These are phyloP conservation scores for Eutypa lata DNA, from an alignment of 2,329 filamentous ascomycete genomes.

Conservation along the genomic window DNA sequence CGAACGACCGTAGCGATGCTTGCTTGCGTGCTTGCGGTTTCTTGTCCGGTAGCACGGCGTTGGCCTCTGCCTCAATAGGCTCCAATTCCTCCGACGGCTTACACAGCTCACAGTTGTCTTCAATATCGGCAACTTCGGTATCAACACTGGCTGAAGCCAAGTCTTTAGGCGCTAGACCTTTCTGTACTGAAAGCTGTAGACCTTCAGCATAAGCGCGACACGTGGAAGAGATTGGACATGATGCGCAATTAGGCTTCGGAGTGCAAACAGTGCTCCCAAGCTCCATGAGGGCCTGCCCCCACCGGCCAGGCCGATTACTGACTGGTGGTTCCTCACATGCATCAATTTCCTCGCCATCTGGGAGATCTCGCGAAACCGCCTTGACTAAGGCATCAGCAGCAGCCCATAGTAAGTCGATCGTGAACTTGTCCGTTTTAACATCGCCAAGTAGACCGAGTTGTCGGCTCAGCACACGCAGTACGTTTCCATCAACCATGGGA, in stretches of 20 bases:
- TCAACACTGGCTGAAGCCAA: background rate
- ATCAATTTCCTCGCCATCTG: slow-evolving; percentile 10
- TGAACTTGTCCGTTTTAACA: slow-evolving; percentile 51
- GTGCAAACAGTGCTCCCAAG: slow-evolving; percentile 61
- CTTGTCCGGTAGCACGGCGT: slow-evolving; percentile 11
- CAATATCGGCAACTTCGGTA: slow-evolving; percentile 38
- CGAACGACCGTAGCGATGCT: slow-evolving; percentile 24
- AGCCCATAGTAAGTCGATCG: slow-evolving; percentile 55
- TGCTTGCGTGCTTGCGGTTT: slow-evolving; percentile 16
- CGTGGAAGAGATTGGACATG: slow-evolving; percentile 48
- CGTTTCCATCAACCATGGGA: slow-evolving; percentile 63
- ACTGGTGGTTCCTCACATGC: slow-evolving; percentile 8
- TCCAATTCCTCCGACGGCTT: slow-evolving; percentile 39
- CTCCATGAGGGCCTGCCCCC: slow-evolving; percentile 66
- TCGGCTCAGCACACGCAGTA: slow-evolving; percentile 57
- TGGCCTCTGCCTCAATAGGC: slow-evolving; percentile 14
- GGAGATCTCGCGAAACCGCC: slow-evolving; percentile 41
- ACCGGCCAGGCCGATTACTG: slow-evolving; percentile 54
- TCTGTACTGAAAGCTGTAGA: slow-evolving; percentile 23
- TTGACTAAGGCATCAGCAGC: slow-evolving; percentile 55
- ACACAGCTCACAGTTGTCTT: slow-evolving; percentile 49
- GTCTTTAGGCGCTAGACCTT: slow-evolving; percentile 9
- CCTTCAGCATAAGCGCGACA: slow-evolving; percentile 53
- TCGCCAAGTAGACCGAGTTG: slow-evolving; percentile 57
- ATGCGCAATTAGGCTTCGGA: slow-evolving; percentile 54